Percentiles rank a stretch among this genome's conserved stretches.
Conservation (phyloP, 2,329 filamentous ascomycete genomes). For the Colletotrichum agaves region DNA sequence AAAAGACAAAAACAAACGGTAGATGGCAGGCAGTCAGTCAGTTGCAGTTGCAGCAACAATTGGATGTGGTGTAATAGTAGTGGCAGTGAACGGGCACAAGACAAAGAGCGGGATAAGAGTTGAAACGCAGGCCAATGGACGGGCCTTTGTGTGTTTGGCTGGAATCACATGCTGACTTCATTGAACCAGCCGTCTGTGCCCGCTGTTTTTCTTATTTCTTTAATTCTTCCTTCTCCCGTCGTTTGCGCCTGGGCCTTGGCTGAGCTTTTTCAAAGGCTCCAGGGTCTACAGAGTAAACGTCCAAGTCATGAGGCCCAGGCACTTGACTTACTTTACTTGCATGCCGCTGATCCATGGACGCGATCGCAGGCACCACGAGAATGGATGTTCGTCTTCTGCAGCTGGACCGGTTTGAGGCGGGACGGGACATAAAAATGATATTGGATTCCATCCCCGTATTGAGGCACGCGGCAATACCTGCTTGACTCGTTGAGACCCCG, state of each 20-base stretch:
- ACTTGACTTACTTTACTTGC: not conserved
- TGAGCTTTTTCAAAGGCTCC: slow-evolving; percentile 4
- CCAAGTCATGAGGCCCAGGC: not conserved
- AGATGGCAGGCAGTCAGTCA: not conserved
- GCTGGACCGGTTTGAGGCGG: slow-evolving; percentile 30
- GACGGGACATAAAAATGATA: slow-evolving; percentile 10
- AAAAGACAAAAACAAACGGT: not conserved
- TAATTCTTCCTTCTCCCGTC: slow-evolving; percentile 1
- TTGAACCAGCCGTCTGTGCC: slow-evolving; percentile 18
- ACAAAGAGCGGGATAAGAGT: not conserved
- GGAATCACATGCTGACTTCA: slow-evolving; percentile 12
- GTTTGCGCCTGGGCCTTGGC: not conserved
- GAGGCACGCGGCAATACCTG: not conserved
- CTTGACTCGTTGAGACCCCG: slow-evolving; percentile 22
- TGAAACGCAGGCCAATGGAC: slow-evolving; percentile 9
- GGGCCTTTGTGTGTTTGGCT: not conserved
- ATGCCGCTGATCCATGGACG: slow-evolving; percentile 7
- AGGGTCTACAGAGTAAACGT: slow-evolving; percentile 30
- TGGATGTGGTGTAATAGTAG: not conserved
- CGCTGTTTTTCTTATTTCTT: slow-evolving; percentile 8
- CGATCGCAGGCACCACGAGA: not conserved
- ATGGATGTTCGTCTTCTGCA: slow-evolving; percentile 6
- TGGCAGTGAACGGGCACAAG: not conserved
- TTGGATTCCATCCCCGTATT: not conserved
- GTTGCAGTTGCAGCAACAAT: not conserved